Evolutionary conservation across 345 rosid genomes (phyloP), one percentile per base, ranked within the genome.

Genomic region (Arabis alpina): DNA sequence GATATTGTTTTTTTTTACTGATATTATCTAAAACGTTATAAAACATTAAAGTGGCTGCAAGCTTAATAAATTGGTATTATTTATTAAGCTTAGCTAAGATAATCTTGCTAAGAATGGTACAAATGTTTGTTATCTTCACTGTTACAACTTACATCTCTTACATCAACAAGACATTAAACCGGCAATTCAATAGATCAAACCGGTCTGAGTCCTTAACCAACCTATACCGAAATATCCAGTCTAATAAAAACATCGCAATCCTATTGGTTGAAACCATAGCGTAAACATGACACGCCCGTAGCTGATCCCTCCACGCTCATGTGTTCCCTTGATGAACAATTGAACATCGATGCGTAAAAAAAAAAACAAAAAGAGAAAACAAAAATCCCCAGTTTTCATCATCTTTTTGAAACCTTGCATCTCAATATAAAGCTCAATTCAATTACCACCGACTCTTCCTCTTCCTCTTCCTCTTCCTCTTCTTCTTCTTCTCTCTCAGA

Each of bases 311-410:
- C 39, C 76, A 16, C 67, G 54, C 49, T 24, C 67, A 60, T 70
- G 53, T 70, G 61, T 61, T 62, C 56, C 64, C 62, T 25, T 72
- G 64, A 72, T 54, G 69, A 71, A 71, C 72, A 44, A 55, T 9
- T 54, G 43, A 47, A 59, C 76, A 61, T 44, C 75, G 36, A 51
- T 52, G 4, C 44, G 32, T 3, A 55, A 19, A 64, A 50, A 8
- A 10, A 41, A 8, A 10, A 41, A 10, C 6, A 39, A 24, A 13
- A 10, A 8, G 8, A 50, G n/a, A 64, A 48, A 15, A 57, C 2
- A 47, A 55, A 45, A 55, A 2, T 32, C 30, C 5, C 55, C 28
- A 45, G 19, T 54, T 51, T 27, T 14, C 37, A 25, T 56, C 54
- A 25, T 56, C 60, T 61, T 68, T 36, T 70, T 14, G 71, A 74